phyloP scores from a whole-genome alignment of 805 yeast species.

The Nakazawaea anatomiae region DNA sequence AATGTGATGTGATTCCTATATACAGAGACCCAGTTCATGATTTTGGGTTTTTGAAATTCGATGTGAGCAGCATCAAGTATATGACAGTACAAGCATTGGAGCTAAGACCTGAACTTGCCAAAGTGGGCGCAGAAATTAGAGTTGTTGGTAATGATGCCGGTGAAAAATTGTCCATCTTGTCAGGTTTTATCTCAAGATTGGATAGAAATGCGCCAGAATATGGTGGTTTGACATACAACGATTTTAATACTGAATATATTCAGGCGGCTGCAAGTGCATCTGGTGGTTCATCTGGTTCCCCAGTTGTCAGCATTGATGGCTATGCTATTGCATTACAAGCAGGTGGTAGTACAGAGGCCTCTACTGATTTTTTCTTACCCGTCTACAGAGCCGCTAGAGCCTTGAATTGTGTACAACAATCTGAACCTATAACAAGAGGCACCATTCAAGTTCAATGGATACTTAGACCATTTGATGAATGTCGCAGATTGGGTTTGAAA shows the following conservation, averaged over 20 bases:
- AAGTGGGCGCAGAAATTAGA: slow-evolving; percentile 89
- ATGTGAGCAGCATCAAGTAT: slow-evolving; percentile 66
- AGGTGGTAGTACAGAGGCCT: slow-evolving; percentile 87
- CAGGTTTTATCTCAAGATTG: slow-evolving; percentile 79
- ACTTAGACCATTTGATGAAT: slow-evolving; percentile 83
- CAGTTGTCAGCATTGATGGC: slow-evolving; percentile 89
- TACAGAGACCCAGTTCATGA: slow-evolving; percentile 95
- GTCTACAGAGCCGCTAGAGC: slow-evolving; percentile 81
- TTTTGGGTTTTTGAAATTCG: slow-evolving; percentile 81
- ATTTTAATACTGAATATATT: slow-evolving; percentile 88
- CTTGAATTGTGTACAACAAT: slow-evolving; percentile 59
- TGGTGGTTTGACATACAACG: slow-evolving; percentile 82
- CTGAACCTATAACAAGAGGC: slow-evolving; percentile 69
- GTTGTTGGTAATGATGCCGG: slow-evolving; percentile 97
- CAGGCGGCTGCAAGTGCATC: slow-evolving; percentile 96
- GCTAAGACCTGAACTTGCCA: slow-evolving; percentile 75
- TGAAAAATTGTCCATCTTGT: slow-evolving; percentile 80
- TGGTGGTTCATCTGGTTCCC: slow-evolving; percentile 95
- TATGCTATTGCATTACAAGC: slow-evolving; percentile 89
- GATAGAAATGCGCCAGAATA: slow-evolving; percentile 95
- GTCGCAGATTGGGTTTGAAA: slow-evolving; percentile 80
- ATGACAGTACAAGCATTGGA: slow-evolving; percentile 63
- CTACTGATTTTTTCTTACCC: slow-evolving; percentile 90
- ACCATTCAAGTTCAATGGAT: slow-evolving; percentile 90
- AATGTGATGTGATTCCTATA: slow-evolving; percentile 76